Conservation (phyloP, 345 rosid genomes). For the Toxicodendron radicans region DNA sequence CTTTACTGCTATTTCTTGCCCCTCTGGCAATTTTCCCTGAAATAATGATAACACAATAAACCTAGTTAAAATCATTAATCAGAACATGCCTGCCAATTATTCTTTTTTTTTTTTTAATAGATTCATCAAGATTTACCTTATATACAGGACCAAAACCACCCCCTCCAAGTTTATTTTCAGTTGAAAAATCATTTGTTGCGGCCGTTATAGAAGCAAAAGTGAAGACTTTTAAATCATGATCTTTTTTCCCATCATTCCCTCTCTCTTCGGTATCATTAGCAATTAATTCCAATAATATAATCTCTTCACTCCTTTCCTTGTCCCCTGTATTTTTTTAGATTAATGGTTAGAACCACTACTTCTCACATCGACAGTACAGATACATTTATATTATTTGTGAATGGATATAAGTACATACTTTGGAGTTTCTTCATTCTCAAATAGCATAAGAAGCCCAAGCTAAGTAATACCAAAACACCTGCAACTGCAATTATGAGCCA, state of each 20-base stretch:
- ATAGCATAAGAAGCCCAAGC: background rate
- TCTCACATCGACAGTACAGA: background rate
- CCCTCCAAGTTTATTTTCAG: constrained; percentile 3
- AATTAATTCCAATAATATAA: too few relatives aligned
- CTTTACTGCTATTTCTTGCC: background rate
- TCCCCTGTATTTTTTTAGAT: background rate
- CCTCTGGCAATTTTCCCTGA: background rate
- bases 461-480: background rate
- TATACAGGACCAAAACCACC: constrained; percentile 23
- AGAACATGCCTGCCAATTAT: background rate
- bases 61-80: background rate
- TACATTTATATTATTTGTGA: background rate
- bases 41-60: background rate
- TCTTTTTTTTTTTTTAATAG: background rate
- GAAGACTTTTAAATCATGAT: background rate
- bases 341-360: background rate
- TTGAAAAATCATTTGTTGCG: background rate
- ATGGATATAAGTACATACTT: background rate
- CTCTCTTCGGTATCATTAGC: background rate
- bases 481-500: background rate
- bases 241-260: background rate
- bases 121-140: background rate
- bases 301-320: background rate
- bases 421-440: background rate
- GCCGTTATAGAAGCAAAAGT: background rate